Evolutionary conservation across 75 land plant species (phyloP).

Genomic region (Selaginella tamariscina): DNA sequence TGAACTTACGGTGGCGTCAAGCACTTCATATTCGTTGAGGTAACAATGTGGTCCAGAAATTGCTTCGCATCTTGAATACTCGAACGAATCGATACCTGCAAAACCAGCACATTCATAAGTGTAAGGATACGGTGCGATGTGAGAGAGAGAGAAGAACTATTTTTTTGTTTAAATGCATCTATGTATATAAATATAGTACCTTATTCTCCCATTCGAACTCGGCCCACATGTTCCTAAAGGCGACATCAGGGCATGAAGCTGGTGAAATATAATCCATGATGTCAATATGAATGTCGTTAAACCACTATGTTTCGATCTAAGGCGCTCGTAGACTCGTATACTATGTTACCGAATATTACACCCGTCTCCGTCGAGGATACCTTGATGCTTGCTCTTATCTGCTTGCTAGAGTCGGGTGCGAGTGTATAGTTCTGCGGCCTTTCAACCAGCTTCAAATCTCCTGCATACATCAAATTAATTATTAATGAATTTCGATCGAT

Average conservation of each 20-base stretch:
- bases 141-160: not conserved
- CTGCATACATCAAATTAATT: too few species aligned
- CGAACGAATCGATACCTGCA: conserved; percentile 80
- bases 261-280: not conserved
- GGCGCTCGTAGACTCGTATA: conserved; percentile 49
- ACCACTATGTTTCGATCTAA: conserved; percentile 28
- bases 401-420: conserved; percentile 85
- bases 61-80: conserved; percentile 68
- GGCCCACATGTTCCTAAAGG: conserved; percentile 76
- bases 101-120: conserved; percentile 1
- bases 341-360: not conserved
- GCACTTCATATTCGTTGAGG: conserved; percentile 90
- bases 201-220: conserved; percentile 58
- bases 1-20: conserved; percentile 71
- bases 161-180: not conserved
- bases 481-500: too few species aligned
- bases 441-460: conserved; percentile 87
- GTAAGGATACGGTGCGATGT: not conserved
- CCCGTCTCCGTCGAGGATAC: conserved; percentile 85
- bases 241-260: conserved; percentile 36
- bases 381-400: conserved; percentile 80
- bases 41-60: conserved; percentile 70
- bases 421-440: conserved; percentile 87
- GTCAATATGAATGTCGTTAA: conserved; percentile 22
- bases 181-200: conserved; percentile 31